A percentile compares a stretch with the other conserved stretches of the same genome.
phyloP scores from a whole-genome alignment of 768 basidiomycete genomes.

The Suillus bovinus region DNA sequence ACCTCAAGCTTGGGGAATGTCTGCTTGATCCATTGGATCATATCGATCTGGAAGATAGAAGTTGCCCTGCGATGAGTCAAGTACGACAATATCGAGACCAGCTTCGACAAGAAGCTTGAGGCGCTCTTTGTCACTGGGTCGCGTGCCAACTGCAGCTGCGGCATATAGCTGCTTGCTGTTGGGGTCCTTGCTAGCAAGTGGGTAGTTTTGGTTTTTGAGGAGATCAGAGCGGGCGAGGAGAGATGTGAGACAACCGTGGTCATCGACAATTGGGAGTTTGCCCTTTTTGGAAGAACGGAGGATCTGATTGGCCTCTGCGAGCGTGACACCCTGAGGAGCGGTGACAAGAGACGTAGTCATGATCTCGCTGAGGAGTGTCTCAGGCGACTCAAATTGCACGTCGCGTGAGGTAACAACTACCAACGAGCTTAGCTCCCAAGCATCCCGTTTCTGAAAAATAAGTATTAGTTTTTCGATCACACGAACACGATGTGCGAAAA shows the following conservation, averaged over 20 bases:
- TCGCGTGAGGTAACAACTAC: slow-evolving; percentile 97
- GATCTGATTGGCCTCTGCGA: slow-evolving; percentile 89
- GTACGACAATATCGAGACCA: slow-evolving; percentile 90
- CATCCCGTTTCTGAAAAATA: slow-evolving; percentile 70
- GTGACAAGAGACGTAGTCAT: slow-evolving; percentile 93
- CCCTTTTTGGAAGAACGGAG: slow-evolving; percentile 97
- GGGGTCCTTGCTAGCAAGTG: slow-evolving; percentile 89
- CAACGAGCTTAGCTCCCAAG: slow-evolving; percentile 89
- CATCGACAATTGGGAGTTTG: slow-evolving; percentile 86
- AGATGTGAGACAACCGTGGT: slow-evolving; percentile 62
- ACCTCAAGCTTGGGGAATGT: slow-evolving; percentile 87
- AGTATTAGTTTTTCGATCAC: slow-evolving; percentile 18
- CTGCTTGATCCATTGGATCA: slow-evolving; percentile 90
- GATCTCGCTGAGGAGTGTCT: slow-evolving; percentile 68
- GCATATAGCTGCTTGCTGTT: slow-evolving; percentile 94
- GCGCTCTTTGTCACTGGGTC: slow-evolving; percentile 83
- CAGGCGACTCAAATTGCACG: slow-evolving; percentile 82
- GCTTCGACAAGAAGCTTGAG: slow-evolving; percentile 87
- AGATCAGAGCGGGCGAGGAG: slow-evolving; percentile 97
- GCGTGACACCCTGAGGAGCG: slow-evolving; percentile 85
- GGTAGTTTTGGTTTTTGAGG: slow-evolving; percentile 96
- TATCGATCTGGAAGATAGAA: slow-evolving; percentile 91
- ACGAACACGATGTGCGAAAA: slow-evolving; percentile 8
- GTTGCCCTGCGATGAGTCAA: slow-evolving; percentile 98
- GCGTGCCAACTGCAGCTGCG: slow-evolving; percentile 94